A percentile compares a stretch with the other conserved stretches of the same genome.
Conservation (phyloP, 1,284 basidiomycete species). For the Fomitiporia mediterranea region DNA sequence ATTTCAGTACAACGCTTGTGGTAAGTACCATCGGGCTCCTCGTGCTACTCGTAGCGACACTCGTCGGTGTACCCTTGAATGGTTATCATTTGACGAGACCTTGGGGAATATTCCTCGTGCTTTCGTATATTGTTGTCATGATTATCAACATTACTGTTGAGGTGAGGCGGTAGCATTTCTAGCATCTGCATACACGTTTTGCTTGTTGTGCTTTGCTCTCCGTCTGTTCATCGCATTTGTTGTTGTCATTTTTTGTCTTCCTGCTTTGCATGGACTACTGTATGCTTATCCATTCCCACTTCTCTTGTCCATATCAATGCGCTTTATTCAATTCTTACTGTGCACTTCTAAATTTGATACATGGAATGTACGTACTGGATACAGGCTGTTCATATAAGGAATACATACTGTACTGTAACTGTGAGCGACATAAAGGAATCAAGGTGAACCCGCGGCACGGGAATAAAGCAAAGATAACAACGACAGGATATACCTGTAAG, state of each 20-base stretch:
- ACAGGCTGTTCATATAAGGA: too few relatives aligned
- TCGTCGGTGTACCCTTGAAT: slow-evolving; percentile 82
- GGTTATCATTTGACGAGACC: slow-evolving; percentile 72
- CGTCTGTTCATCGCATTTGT: too few relatives aligned
- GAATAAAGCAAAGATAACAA: too few relatives aligned
- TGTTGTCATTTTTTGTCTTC: too few relatives aligned
- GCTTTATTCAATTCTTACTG: background rate
- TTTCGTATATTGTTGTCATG: slow-evolving; percentile 73
- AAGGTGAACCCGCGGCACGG: too few relatives aligned
- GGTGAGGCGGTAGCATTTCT: slow-evolving; percentile 29
- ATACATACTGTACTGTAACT: too few relatives aligned
- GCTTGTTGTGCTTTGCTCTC: too few relatives aligned
- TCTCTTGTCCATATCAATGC: background rate
- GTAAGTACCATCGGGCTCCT: slow-evolving; percentile 81
- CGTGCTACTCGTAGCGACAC: slow-evolving; percentile 67
- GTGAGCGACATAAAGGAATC: too few relatives aligned
- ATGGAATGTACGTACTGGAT: too few relatives aligned
- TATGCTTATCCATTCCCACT: background rate
- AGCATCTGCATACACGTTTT: too few relatives aligned
- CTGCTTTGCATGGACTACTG: background rate
- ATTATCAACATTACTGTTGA: slow-evolving; percentile 74
- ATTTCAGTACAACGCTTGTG: slow-evolving; percentile 80
- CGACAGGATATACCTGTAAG: too few relatives aligned
- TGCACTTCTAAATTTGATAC: too few relatives aligned
- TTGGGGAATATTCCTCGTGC: slow-evolving; percentile 80